These are phyloP conservation scores for Penicillium nucicola DNA, from an alignment of 495 filamentous ascomycete genomes.

Conservation along the genomic window DNA sequence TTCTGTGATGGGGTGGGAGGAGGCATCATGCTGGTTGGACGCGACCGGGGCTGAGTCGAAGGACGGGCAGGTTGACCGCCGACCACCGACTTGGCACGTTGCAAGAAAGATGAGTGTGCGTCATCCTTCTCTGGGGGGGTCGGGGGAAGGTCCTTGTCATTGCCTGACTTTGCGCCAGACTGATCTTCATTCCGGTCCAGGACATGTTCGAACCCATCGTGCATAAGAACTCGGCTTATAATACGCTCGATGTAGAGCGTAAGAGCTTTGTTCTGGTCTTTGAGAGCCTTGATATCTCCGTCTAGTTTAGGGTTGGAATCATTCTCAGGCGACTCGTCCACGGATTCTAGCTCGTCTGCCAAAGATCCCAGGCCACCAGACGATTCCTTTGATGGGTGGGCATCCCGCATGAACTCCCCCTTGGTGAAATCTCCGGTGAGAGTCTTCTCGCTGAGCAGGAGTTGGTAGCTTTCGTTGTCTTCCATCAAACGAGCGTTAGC, in stretches of 20 bases:
- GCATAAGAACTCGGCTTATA: slow-evolving; percentile 87
- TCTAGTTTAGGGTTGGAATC: slow-evolving; percentile 69
- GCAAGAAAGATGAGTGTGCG: slow-evolving; percentile 55
- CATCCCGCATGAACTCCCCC: slow-evolving; percentile 71
- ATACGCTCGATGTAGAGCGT: slow-evolving; percentile 98
- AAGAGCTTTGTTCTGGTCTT: slow-evolving; percentile 94
- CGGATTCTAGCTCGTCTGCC: slow-evolving; percentile 81
- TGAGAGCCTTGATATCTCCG: slow-evolving; percentile 71
- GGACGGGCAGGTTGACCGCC: slow-evolving; percentile 36
- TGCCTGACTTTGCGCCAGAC: slow-evolving; percentile 21
- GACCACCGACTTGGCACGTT: slow-evolving; percentile 76
- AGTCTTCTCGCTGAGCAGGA: slow-evolving; percentile 88
- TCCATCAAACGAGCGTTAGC: slow-evolving; percentile 95
- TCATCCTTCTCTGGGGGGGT: slow-evolving; percentile 66
- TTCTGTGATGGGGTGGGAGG: slow-evolving; percentile 33
- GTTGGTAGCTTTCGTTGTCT: slow-evolving; percentile 96
- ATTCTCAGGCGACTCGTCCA: slow-evolving; percentile 53
- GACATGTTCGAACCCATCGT: slow-evolving; percentile 92
- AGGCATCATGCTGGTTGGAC: slow-evolving; percentile 61
- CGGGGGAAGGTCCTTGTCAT: slow-evolving; percentile 82
- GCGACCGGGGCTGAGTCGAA: slow-evolving; percentile 48
- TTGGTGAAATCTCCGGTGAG: slow-evolving; percentile 90
- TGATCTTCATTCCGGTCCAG: slow-evolving; percentile 66
- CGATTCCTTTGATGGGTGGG: slow-evolving; percentile 36
- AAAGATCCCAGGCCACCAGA: slow-evolving; percentile 56